Conservation (phyloP, 768 basidiomycete species). For the Leccinum fibrillosum region DNA sequence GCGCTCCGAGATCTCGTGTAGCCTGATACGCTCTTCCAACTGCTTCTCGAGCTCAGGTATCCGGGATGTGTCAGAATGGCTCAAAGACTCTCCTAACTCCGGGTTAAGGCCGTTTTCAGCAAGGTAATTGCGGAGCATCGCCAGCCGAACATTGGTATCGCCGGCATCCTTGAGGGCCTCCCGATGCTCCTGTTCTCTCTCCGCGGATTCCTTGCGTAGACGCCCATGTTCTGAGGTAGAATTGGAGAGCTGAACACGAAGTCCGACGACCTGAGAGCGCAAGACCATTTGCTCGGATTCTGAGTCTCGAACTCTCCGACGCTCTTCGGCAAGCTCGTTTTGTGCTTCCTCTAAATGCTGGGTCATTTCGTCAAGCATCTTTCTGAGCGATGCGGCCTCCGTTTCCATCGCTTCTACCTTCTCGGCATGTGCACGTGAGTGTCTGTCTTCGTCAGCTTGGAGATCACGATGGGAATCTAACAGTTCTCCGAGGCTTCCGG, state of each 20-base stretch:
- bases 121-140: constrained; percentile 80
- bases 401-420: constrained; percentile 77
- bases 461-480: constrained; percentile 86
- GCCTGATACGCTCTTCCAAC: constrained; percentile 67
- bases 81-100: constrained; percentile 61
- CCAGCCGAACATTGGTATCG: constrained; percentile 69
- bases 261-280: constrained; percentile 67
- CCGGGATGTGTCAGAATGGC: constrained; percentile 35
- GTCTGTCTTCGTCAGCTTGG: constrained; percentile 77
- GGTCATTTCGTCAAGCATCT: constrained; percentile 75
- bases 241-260: constrained; percentile 70
- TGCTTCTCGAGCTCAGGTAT: constrained; percentile 75
- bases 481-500: constrained; percentile 79
- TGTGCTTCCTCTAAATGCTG: constrained; percentile 70
- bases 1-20: constrained; percentile 72
- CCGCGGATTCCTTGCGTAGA: constrained; percentile 63
- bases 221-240: constrained; percentile 67
- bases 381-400: constrained; percentile 71
- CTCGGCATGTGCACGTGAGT: constrained; percentile 73
- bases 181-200: constrained; percentile 60
- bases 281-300: constrained; percentile 63
- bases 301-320: constrained; percentile 56
- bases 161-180: constrained; percentile 64
- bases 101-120: constrained; percentile 82
- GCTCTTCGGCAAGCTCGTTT: constrained; percentile 62